These are phyloP conservation scores for Tetracladium setigerum DNA, from an alignment of 495 filamentous ascomycete species.

Conservation along the genomic window DNA sequence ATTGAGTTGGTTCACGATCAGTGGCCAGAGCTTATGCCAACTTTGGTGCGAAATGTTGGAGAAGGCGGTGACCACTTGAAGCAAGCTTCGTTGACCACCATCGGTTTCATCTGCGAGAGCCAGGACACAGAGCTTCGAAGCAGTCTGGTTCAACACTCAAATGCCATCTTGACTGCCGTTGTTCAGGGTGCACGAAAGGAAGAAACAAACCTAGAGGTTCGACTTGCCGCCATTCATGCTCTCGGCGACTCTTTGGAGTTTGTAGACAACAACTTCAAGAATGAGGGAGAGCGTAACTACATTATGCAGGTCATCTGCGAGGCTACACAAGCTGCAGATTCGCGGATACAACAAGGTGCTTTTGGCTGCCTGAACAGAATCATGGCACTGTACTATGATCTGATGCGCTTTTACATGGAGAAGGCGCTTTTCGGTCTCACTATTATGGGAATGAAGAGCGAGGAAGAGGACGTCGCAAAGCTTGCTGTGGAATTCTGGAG, in stretches of 20 bases:
- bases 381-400: conserved; percentile 96
- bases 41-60: conserved; percentile 85
- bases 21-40: conserved; percentile 92
- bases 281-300: conserved; percentile 97
- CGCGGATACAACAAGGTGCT: conserved; percentile 85
- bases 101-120: conserved; percentile 96
- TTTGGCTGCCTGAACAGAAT: conserved; percentile 97
- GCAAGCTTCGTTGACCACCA: conserved; percentile 86
- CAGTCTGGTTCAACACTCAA: conserved; percentile 77
- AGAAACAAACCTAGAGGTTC: conserved; percentile 82
- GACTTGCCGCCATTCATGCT: conserved; percentile 84
- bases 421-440: conserved; percentile 97
- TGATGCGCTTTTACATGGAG: conserved; percentile 99
- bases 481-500: conserved; percentile 99
- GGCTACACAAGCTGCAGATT: conserved; percentile 86
- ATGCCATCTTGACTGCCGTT: conserved; percentile 94
- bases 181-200: conserved; percentile 96
- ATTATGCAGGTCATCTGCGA: conserved; percentile 99
- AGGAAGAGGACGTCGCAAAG: conserved; percentile 96
- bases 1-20: conserved; percentile 90
- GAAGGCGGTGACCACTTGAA: conserved; percentile 78
- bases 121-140: conserved; percentile 81
- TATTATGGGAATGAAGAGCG: conserved; percentile 97
- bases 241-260: conserved; percentile 97
- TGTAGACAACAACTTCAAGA: conserved; percentile 94